Evolutionary conservation across 768 basidiomycete species (phyloP), one percentile per base, ranked within the genome.

Genomic region (Russula griseocarnosa): DNA sequence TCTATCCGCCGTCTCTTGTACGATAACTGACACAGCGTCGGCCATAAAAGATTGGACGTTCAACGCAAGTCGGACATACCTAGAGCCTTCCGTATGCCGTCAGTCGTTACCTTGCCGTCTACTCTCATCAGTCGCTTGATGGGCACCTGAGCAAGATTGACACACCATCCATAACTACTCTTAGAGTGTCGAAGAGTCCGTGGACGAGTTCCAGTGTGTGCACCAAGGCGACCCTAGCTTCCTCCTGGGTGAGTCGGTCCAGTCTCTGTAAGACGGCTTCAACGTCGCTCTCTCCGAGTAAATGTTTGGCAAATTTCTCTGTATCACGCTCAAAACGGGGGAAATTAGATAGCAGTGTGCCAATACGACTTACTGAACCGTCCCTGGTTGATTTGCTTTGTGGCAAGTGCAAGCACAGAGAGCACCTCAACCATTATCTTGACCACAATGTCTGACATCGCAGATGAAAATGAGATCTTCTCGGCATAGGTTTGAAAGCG

Each of bases 231-330:
- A 32, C 18, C 16, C 9, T 28, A 20, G 51, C 51, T 52, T 52
- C 51, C 30, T 52, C 51, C 28, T 52, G 51, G 26, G 51, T 52
- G 9, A 52, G 51, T n/a, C 51, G 51, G 51, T 52, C 51, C 30
- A 52, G 9, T 32, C 51, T 52, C 30, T 30, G 51, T 32, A 52
- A 28, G 51, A 52, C 28, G 1, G 51, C 51, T 4, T 52, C 51
- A 28, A 30, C 13, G 3, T 52, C 51, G 16, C 51, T 32, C 28
- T 52, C 51, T 18, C 30, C 30, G 14, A 52, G 18, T 20, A 52
- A 32, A 8, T 30, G 18, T 32, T 30, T 52, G 3, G 51, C 51
- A 20, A 52, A 52, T 30, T 52, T 52, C 20, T 10, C 51, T 52
- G 51, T 6, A 8, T 1, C 16, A 18, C 8, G 16, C 7, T 52